Conservation (phyloP, 2,329 filamentous ascomycete species). For the Botrytis pseudocinerea region DNA sequence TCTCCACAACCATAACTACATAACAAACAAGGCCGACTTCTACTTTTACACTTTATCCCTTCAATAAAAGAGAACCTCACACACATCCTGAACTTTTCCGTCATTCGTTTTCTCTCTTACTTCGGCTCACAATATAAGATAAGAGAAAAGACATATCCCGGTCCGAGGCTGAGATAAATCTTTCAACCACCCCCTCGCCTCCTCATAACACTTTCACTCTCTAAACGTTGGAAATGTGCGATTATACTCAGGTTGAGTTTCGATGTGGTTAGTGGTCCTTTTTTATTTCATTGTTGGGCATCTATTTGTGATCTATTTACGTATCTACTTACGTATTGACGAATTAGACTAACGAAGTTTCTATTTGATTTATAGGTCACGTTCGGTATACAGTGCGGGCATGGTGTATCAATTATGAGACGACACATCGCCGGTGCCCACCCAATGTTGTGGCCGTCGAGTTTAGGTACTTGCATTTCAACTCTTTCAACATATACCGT, state of each 20-base stretch:
- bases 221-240: constrained; percentile 49
- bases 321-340: neutral
- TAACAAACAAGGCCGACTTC: neutral
- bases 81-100: neutral
- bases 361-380: constrained; percentile 43
- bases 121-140: constrained; percentile 4
- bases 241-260: constrained; percentile 60
- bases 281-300: neutral
- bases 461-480: constrained; percentile 32
- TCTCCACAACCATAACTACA: neutral
- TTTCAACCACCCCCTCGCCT: constrained; percentile 8
- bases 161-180: constrained; percentile 18
- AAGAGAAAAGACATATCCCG: constrained; percentile 16
- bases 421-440: constrained; percentile 56
- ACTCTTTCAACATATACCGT: neutral
- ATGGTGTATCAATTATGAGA: constrained; percentile 52
- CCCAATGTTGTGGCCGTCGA: constrained; percentile 49
- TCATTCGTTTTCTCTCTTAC: neutral
- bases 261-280: constrained; percentile 43
- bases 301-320: neutral
- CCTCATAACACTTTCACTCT: neutral
- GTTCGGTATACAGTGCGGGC: constrained; percentile 55
- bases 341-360: constrained; percentile 8
- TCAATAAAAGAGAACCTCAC: neutral
- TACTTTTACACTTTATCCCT: neutral